Percentiles rank a stretch among this genome's conserved stretches.
Conservation (phyloP, 768 basidiomycete species). For the Boletus vinaceobasis region DNA sequence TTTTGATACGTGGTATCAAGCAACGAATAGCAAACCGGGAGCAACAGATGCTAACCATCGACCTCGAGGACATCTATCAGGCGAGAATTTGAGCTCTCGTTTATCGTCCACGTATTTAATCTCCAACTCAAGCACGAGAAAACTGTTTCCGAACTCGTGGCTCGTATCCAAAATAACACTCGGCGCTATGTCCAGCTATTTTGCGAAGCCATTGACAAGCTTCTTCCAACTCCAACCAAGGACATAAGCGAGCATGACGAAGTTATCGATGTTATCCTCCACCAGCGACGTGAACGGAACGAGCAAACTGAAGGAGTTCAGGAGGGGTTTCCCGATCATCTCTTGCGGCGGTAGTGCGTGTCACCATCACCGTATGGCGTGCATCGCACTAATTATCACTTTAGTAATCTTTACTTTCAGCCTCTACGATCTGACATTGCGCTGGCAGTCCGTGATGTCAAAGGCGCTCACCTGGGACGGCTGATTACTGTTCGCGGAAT, state of each 20-base stretch:
- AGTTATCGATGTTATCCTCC: conserved; percentile 94
- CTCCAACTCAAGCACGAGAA: conserved; percentile 54
- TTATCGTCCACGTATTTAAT: background rate
- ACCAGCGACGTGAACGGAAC: conserved; percentile 88
- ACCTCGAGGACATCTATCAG: conserved; percentile 81
- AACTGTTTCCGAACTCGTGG: conserved; percentile 68
- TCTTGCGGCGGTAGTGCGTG: conserved; percentile 93
- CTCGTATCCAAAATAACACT: conserved; percentile 78
- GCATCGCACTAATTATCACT: conserved; percentile 12
- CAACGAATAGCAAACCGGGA: conserved; percentile 93
- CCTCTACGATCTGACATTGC: conserved; percentile 73
- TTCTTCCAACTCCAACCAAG: conserved; percentile 85
- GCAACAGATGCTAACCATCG: conserved; percentile 83
- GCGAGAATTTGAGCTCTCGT: conserved; percentile 38
- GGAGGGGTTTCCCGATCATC: conserved; percentile 83
- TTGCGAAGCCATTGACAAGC: conserved; percentile 83
- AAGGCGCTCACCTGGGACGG: conserved; percentile 80
- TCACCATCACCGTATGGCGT: background rate
- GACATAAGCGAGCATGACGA: conserved; percentile 91
- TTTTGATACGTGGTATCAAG: conserved; percentile 38
- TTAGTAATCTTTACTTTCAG: conserved; percentile 90
- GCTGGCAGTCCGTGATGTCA: conserved; percentile 90
- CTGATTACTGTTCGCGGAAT: conserved; percentile 97
- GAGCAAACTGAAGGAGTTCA: conserved; percentile 71
- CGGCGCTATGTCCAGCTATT: conserved; percentile 89